Evolutionary conservation across 352 stramenopile species (phyloP), one percentile per base, ranked within the genome.

Genomic region (Thalassiosira hispida): DNA sequence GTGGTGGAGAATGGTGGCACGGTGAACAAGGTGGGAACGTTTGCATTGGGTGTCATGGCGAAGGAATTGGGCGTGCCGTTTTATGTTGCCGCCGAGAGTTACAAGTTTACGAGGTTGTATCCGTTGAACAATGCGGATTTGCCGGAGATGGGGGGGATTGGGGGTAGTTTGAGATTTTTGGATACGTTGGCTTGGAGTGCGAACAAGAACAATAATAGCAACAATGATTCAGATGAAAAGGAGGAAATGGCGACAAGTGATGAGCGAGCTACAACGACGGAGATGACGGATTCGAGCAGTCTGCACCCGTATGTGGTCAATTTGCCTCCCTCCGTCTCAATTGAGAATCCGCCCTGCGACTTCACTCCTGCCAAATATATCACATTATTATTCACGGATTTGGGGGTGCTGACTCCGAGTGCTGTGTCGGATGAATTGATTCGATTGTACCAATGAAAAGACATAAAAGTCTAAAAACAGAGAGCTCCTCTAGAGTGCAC

Each of bases 371-470:
- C 97, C 23, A 94, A 97, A 52, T 99, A 98, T 83, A 99, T 99
- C 81, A 97, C 96, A 25, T 90, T 99, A 51, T 95, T 99, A 64
- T 99, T 99, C 83, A 99, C 97, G 51, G 97, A 99, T 89, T 85
- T 99, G 7, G 97, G 97, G 22, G 96, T 99, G 7, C 89, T 99
- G 29, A 99, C 97, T 56, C 96, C 97, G 6, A 98, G 96, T 72
- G 97, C 97, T 29, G 96, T 99, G 51, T 99, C 96, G 20, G 97
- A 99, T 85, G 97, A 99, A 79, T 90, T 99, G 46, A 99, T 99
- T 90, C 96, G 97, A 69, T 86, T 99, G 67, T 99, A 99, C 91
- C 95, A 98, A 90, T 98, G 33, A n/a, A n/a, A n/a, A n/a, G n/a
- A n/a, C n/a, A n/a, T n/a, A n/a, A n/a, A n/a, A n/a, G n/a, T n/a